Conservation (phyloP, 805 yeast species). For the Metschnikowia gelsemii region DNA sequence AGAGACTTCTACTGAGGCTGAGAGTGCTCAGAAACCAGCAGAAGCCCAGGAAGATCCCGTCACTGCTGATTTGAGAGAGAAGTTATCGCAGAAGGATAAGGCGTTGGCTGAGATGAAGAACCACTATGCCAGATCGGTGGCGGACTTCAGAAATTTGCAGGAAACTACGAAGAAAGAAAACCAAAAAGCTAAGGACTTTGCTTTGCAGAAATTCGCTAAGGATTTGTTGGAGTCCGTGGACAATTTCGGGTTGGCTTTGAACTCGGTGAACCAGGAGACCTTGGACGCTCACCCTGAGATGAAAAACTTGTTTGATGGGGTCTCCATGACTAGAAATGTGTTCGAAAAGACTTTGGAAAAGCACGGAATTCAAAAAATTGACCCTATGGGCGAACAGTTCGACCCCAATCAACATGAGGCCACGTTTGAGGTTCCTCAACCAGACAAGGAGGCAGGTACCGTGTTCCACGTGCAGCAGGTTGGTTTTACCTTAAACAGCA, state of each 20-base stretch:
- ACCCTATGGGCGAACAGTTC: constrained; percentile 80
- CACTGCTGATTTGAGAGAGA: constrained; percentile 45
- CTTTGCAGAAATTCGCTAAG: constrained; percentile 86
- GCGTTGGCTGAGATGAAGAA: constrained; percentile 83
- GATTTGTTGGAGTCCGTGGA: constrained; percentile 88
- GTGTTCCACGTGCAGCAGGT: constrained; percentile 90
- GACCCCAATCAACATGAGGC: constrained; percentile 95
- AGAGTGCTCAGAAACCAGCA: constrained; percentile 5
- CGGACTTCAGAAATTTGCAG: constrained; percentile 91
- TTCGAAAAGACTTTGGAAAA: constrained; percentile 78
- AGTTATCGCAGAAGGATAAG: constrained; percentile 60
- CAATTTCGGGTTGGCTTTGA: constrained; percentile 83
- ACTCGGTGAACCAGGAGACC: constrained; percentile 65
- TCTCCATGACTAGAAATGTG: constrained; percentile 82
- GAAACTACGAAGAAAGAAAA: constrained; percentile 85
- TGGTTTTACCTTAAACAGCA: constrained; percentile 80
- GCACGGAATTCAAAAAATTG: constrained; percentile 78
- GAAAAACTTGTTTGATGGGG: constrained; percentile 79
- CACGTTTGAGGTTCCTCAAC: constrained; percentile 80
- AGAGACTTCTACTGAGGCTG: constrained; percentile 2
- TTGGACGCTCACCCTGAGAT: constrained; percentile 46
- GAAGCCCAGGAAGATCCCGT: constrained; percentile 23
- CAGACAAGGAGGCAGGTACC: constrained; percentile 88
- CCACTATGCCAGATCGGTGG: constrained; percentile 76
- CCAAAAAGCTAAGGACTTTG: constrained; percentile 85